Percentiles rank a stretch among this genome's conserved stretches.
These are phyloP conservation scores for Macrolepiota dolichaula DNA, from an alignment of 768 basidiomycete species.

Conservation along the genomic window DNA sequence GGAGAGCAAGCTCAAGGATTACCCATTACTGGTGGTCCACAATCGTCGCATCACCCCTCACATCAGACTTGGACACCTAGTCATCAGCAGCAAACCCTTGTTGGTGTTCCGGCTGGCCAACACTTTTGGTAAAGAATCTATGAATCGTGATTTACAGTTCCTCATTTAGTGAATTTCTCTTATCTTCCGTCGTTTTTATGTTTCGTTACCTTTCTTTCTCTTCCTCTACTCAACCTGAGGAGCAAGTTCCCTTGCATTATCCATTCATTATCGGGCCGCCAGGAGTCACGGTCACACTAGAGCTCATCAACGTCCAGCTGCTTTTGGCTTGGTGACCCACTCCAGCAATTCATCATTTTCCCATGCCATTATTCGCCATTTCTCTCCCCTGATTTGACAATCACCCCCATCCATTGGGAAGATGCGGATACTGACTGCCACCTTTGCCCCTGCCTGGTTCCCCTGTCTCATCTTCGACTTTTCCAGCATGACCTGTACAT, in stretches of 20 bases:
- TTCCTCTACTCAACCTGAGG: not conserved
- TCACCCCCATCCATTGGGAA: not conserved
- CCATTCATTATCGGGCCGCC: not conserved
- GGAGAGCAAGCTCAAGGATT: constrained; percentile 1
- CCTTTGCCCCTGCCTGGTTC: not conserved
- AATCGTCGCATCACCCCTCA: not conserved
- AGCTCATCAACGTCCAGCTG: constrained; percentile 3
- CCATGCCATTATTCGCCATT: constrained; percentile 3
- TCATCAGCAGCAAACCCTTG: constrained; percentile 5
- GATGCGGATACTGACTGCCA: constrained; percentile 1
- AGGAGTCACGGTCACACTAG: not conserved
- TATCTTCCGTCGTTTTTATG: not conserved
- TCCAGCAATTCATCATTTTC: not conserved
- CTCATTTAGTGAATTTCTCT: not conserved
- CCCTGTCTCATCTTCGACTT: not conserved
- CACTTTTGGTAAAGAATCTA: constrained; percentile 4
- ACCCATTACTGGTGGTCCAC: not conserved
- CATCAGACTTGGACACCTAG: constrained; percentile 9
- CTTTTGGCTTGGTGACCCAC: constrained; percentile 9
- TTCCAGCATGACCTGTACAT: constrained; percentile 3
- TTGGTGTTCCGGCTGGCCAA: constrained; percentile 6
- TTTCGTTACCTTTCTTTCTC: not conserved
- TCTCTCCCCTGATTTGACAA: not conserved
- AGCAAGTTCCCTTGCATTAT: not conserved
- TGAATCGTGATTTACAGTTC: not conserved